Evolutionary conservation across 495 filamentous ascomycete genomes (phyloP).

Genomic region (Glarea lozoyensis): DNA sequence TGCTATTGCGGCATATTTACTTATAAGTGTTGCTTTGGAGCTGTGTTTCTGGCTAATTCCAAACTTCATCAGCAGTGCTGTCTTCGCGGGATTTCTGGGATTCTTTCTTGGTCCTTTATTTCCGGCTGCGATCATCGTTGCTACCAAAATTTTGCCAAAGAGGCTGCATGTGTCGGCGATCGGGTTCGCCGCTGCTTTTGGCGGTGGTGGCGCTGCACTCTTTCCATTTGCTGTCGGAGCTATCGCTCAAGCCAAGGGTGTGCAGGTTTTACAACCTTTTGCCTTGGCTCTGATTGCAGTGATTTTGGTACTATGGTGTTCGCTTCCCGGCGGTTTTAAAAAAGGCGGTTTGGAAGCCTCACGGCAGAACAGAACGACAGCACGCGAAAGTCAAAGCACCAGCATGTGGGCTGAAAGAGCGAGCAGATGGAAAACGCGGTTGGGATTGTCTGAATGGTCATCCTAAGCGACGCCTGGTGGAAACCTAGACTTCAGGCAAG

Average conservation of each 20-base stretch:
- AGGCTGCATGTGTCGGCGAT: conserved; percentile 75
- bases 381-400: not conserved
- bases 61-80: conserved; percentile 60
- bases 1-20: conserved; percentile 50
- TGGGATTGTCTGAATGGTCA: too few relatives aligned
- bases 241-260: conserved; percentile 70
- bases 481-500: too few relatives aligned
- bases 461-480: too few relatives aligned
- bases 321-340: conserved; percentile 19
- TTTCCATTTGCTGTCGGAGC: conserved; percentile 81
- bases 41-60: conserved; percentile 79
- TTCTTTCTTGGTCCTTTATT: conserved; percentile 76
- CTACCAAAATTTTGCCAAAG: conserved; percentile 72
- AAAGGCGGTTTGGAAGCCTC: conserved; percentile 16
- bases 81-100: conserved; percentile 66
- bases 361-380: not conserved
- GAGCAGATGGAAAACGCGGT: too few relatives aligned
- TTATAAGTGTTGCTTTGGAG: conserved; percentile 57
- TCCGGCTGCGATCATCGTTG: conserved; percentile 67
- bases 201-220: conserved; percentile 67
- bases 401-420: too few relatives aligned
- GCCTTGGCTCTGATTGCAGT: conserved; percentile 13
- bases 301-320: conserved; percentile 17
- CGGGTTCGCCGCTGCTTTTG: conserved; percentile 76
- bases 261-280: conserved; percentile 42